A percentile compares a stretch with the other conserved stretches of the same genome.
Conservation (phyloP, 1,284 basidiomycete genomes). For the Mycena citricolor region DNA sequence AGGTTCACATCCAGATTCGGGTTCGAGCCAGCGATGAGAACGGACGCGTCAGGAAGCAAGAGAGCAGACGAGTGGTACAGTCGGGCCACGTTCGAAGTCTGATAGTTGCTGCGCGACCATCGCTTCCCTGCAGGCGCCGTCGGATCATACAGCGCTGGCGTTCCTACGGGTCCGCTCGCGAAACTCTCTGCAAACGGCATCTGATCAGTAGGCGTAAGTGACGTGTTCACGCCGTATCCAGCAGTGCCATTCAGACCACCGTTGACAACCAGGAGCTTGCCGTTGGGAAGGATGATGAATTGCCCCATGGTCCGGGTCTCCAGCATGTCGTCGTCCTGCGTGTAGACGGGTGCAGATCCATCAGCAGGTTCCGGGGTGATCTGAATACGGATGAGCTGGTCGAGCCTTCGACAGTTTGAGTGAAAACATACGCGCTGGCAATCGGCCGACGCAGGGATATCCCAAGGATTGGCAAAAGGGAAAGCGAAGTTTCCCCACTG, state of each 20-base stretch:
- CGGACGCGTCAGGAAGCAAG: constrained; percentile 85
- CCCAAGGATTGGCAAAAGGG: constrained; percentile 66
- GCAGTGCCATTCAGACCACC: constrained; percentile 9
- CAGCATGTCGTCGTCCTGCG: constrained; percentile 74
- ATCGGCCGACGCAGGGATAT: constrained; percentile 59
- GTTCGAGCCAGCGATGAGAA: constrained; percentile 90
- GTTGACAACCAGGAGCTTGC: constrained; percentile 57
- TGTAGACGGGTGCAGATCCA: constrained; percentile 51
- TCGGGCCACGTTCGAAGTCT: constrained; percentile 63
- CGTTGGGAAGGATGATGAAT: constrained; percentile 78
- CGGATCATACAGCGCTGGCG: constrained; percentile 77
- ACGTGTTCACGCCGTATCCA: constrained; percentile 2
- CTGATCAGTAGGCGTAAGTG: background rate
- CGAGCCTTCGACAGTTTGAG: too few relatives aligned
- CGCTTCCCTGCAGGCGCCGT: constrained; percentile 58
- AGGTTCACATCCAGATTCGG: constrained; percentile 86
- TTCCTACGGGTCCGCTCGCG: constrained; percentile 4
- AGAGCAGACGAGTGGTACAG: constrained; percentile 89
- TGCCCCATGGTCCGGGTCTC: constrained; percentile 86
- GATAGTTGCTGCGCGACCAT: constrained; percentile 70
- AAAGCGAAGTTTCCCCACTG: constrained; percentile 74
- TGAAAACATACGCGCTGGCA: constrained; percentile 57
- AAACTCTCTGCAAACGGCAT: constrained; percentile 10
- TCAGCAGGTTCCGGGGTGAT: constrained; percentile 74
- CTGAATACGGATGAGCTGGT: background rate